phyloP scores from a whole-genome alignment of 257 asterid species.

The Eucommia ulmoides region DNA sequence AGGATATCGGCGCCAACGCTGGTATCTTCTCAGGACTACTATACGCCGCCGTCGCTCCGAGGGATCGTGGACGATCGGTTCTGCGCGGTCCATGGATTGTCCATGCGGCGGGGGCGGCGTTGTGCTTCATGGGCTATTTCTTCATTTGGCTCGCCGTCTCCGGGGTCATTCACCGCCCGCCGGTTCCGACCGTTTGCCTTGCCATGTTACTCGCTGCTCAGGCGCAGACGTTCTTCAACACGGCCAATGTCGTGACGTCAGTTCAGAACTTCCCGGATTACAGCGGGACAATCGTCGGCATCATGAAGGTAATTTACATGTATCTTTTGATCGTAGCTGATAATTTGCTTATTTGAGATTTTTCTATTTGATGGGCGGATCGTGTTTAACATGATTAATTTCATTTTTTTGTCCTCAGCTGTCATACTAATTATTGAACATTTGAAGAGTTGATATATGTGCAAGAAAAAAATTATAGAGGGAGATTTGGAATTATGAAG shows the following conservation, averaged over 20 bases:
- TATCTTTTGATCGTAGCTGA: too few relatives aligned
- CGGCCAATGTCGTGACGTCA: slow-evolving; percentile 82
- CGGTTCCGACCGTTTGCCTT: slow-evolving; percentile 43
- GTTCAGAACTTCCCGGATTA: slow-evolving; percentile 65
- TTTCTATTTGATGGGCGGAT: too few relatives aligned
- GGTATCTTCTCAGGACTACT: slow-evolving; percentile 73
- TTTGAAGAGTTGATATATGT: too few relatives aligned
- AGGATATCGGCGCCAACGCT: slow-evolving; percentile 84
- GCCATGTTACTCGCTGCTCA: slow-evolving; percentile 90
- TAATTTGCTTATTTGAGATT: too few relatives aligned
- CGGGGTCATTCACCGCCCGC: slow-evolving; percentile 47
- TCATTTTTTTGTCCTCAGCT: too few relatives aligned
- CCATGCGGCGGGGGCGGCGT: slow-evolving; percentile 52
- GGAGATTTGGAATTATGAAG: too few relatives aligned
- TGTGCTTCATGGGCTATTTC: slow-evolving; percentile 79
- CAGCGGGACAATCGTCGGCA: slow-evolving; percentile 80
- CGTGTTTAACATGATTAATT: too few relatives aligned
- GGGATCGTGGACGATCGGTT: slow-evolving; percentile 4
- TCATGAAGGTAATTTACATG: slow-evolving; percentile 91
- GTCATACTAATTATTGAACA: too few relatives aligned
- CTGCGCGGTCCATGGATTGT: slow-evolving; percentile 66
- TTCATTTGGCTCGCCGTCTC: slow-evolving; percentile 65
- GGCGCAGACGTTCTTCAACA: slow-evolving; percentile 81
- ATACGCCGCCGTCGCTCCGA: slow-evolving; percentile 32
- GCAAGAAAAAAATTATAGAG: too few relatives aligned